These are phyloP conservation scores for Candida dajiaensis DNA, from an alignment of 805 yeast species.

Conservation along the genomic window DNA sequence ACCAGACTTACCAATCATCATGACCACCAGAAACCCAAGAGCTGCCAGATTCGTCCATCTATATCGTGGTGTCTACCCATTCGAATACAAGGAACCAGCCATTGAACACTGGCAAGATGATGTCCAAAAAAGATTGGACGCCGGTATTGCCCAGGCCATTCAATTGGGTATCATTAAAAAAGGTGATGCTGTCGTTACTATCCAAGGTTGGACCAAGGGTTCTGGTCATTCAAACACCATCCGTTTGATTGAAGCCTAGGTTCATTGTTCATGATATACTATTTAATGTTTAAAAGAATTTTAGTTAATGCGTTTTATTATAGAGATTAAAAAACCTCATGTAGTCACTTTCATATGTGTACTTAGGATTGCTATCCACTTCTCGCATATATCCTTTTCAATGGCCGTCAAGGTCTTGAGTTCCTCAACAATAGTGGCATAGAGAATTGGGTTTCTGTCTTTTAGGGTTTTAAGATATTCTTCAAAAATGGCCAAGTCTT, in stretches of 20 bases:
- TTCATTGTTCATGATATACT: background rate
- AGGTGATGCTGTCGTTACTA: conserved; percentile 88
- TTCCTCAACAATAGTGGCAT: conserved; percentile 6
- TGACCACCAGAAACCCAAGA: conserved; percentile 93
- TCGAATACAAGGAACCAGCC: conserved; percentile 61
- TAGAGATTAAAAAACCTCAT: background rate
- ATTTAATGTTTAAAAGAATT: background rate
- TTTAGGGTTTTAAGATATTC: conserved; percentile 27
- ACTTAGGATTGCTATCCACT: conserved; percentile 7
- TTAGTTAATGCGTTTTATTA: background rate
- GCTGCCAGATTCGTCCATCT: conserved; percentile 95
- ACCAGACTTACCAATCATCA: conserved; percentile 94
- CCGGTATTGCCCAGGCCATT: conserved; percentile 88
- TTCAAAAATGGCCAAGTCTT: conserved; percentile 33
- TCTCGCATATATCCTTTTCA: conserved; percentile 2
- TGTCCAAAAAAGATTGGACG: conserved; percentile 89
- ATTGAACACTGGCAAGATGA: conserved; percentile 88
- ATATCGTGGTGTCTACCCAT: conserved; percentile 98
- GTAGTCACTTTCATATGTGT: background rate
- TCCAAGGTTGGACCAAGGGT: conserved; percentile 99
- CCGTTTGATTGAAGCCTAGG: conserved; percentile 77
- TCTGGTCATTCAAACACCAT: conserved; percentile 98
- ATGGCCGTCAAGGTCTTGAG: conserved; percentile 2
- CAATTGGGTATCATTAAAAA: conserved; percentile 76
- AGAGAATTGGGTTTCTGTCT: conserved; percentile 20